Conservation (phyloP, 2,329 filamentous ascomycete species). For the Sporothrix schenckii region DNA sequence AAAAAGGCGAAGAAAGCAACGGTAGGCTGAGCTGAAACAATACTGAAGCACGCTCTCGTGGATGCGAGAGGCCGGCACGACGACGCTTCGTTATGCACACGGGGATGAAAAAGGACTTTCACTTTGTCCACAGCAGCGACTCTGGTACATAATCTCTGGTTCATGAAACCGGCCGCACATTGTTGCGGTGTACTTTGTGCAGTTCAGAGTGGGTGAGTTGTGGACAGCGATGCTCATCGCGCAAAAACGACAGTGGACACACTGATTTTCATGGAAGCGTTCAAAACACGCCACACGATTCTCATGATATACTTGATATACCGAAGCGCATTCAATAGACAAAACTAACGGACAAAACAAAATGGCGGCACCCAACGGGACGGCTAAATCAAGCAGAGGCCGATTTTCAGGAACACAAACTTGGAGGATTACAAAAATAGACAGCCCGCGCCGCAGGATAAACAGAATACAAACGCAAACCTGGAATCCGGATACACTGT, state of each 20-base stretch:
- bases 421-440: neutral
- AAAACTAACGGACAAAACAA: neutral
- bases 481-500: neutral
- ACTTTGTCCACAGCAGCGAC: neutral
- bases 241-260: neutral
- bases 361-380: neutral
- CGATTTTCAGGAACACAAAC: neutral
- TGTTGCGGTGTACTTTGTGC: neutral
- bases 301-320: neutral
- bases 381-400: neutral
- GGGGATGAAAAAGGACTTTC: too few species aligned
- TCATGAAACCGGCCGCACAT: neutral
- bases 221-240: neutral
- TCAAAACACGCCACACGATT: neutral
- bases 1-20: neutral
- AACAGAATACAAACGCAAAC: neutral
- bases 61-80: neutral
- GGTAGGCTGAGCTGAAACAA: neutral
- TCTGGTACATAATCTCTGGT: constrained; percentile 1
- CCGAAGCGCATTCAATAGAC: neutral
- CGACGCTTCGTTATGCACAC: neutral
- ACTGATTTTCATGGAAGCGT: neutral
- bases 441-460: neutral
- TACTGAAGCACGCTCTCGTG: constrained; percentile 6
- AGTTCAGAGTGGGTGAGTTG: neutral